phyloP scores from a whole-genome alignment of 2,329 filamentous ascomycete species.

The Phaeosphaeriaceae sp. region DNA sequence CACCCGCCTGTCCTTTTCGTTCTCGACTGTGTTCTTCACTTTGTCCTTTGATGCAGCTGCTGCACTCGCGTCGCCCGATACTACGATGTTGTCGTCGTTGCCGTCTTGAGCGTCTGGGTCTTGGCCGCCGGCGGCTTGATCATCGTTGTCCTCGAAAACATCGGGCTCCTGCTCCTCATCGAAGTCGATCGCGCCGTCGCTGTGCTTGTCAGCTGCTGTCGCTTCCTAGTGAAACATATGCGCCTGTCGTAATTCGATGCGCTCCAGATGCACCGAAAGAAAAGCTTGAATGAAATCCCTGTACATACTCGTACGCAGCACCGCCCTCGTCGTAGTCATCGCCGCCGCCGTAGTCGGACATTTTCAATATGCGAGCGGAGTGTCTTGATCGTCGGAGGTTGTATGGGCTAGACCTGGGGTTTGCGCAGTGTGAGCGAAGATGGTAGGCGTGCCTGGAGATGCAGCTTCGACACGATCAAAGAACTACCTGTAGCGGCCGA shows the following conservation, averaged over 20 bases:
- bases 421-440: conserved; percentile 5
- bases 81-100: conserved; percentile 52
- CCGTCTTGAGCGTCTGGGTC: conserved; percentile 43
- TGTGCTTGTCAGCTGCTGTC: conserved; percentile 23
- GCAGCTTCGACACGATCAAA: not conserved
- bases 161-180: conserved; percentile 67
- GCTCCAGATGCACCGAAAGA: conserved; percentile 12
- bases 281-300: conserved; percentile 10
- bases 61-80: conserved; percentile 61
- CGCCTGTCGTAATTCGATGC: conserved; percentile 6
- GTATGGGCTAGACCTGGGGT: not conserved
- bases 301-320: conserved; percentile 42
- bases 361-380: conserved; percentile 3
- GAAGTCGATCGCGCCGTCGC: conserved; percentile 56
- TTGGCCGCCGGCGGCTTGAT: conserved; percentile 51
- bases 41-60: conserved; percentile 50
- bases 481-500: not conserved
- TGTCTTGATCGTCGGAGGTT: not conserved
- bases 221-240: not conserved
- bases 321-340: conserved; percentile 40
- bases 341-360: conserved; percentile 57
- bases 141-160: conserved; percentile 71
- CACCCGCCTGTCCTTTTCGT: conserved; percentile 81
- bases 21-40: conserved; percentile 63
- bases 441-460: not conserved